Conservation (phyloP, 768 basidiomycete genomes). For the Sporobolomyces pararoseus region DNA sequence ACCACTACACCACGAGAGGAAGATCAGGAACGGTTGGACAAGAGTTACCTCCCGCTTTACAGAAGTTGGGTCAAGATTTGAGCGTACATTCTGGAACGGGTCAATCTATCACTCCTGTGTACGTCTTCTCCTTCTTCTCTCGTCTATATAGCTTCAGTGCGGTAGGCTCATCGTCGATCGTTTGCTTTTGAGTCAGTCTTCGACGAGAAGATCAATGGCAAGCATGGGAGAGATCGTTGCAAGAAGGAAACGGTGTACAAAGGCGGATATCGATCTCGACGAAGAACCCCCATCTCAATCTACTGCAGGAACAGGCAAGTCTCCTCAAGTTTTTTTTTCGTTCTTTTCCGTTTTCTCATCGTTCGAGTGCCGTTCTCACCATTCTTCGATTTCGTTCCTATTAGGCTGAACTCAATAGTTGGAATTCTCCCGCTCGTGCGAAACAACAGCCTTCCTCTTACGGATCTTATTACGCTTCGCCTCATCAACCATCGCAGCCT, state of each 20-base stretch:
- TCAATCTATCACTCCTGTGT: conserved; percentile 50
- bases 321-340: conserved; percentile 18
- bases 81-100: conserved; percentile 79
- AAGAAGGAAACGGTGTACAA: conserved; percentile 43
- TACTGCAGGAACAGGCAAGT: conserved; percentile 84
- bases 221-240: conserved; percentile 82
- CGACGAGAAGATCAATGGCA: conserved; percentile 91
- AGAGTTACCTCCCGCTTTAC: conserved; percentile 90
- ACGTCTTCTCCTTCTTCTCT: conserved; percentile 57
- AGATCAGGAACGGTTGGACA: conserved; percentile 57
- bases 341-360: no score
- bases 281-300: conserved; percentile 85
- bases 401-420: conserved; percentile 36
- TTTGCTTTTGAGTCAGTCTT: conserved; percentile 62
- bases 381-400: no score
- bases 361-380: no score
- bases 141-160: no score
- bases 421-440: conserved; percentile 36
- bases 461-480: conserved; percentile 57
- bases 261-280: conserved; percentile 57
- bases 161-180: no score
- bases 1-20: neutral
- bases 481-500: conserved; percentile 55
- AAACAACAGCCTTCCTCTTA: conserved; percentile 26
- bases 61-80: conserved; percentile 43